These are phyloP conservation scores for Pisolithus orientalis DNA, from an alignment of 768 basidiomycete species.

Conservation along the genomic window DNA sequence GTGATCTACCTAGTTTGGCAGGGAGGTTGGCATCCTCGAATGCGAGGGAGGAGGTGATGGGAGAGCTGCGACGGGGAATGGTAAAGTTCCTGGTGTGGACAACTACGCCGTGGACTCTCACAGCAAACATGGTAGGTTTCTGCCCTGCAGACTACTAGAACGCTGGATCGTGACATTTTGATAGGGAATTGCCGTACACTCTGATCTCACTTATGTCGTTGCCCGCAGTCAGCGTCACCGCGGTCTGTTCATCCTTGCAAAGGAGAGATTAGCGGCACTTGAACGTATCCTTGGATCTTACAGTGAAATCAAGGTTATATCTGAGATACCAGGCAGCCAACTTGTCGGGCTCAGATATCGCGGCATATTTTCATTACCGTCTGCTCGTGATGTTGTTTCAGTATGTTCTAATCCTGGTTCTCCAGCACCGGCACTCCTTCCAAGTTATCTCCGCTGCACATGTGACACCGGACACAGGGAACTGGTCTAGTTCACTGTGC, in stretches of 20 bases:
- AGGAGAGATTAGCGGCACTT: constrained; percentile 40
- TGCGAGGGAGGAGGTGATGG: constrained; percentile 17
- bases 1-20: constrained; percentile 1
- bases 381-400: not conserved
- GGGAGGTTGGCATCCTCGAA: not conserved
- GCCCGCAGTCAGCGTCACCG: constrained; percentile 29
- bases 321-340: constrained; percentile 30
- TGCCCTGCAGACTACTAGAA: not conserved
- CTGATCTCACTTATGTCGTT: constrained; percentile 61
- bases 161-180: not conserved
- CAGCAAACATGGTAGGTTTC: constrained; percentile 80
- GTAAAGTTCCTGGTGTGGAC: constrained; percentile 85
- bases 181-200: constrained; percentile 85
- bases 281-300: constrained; percentile 16
- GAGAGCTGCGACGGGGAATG: constrained; percentile 26
- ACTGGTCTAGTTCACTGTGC: constrained; percentile 95
- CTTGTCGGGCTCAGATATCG: constrained; percentile 58
- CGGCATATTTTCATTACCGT: constrained; percentile 48
- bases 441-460: constrained; percentile 62
- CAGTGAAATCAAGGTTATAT: constrained; percentile 14
- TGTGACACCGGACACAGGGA: constrained; percentile 85
- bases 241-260: constrained; percentile 42
- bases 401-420: not conserved
- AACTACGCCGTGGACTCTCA: constrained; percentile 96
- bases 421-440: constrained; percentile 12